These are phyloP conservation scores for Brettanomyces naardenensis DNA, from an alignment of 805 yeast species.

Conservation along the genomic window DNA sequence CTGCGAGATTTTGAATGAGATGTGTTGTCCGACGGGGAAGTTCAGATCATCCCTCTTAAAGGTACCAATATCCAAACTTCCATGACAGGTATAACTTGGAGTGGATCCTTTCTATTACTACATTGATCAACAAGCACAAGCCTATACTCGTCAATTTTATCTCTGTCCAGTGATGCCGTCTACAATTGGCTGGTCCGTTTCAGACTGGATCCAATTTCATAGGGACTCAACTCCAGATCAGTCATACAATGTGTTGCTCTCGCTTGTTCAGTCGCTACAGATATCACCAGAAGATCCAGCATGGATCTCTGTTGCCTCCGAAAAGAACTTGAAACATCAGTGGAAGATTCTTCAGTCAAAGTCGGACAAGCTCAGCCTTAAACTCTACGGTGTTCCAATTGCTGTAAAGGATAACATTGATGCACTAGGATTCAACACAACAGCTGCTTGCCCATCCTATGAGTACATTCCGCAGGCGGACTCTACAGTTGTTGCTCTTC, in stretches of 20 bases:
- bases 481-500: constrained; percentile 64
- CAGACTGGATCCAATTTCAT: constrained; percentile 74
- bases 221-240: constrained; percentile 48
- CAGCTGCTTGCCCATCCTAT: constrained; percentile 93
- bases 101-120: too few relatives aligned
- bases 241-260: constrained; percentile 43
- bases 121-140: too few relatives aligned
- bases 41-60: too few relatives aligned
- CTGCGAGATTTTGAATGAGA: too few relatives aligned
- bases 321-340: constrained; percentile 61
- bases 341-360: constrained; percentile 68
- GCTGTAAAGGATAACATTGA: constrained; percentile 96
- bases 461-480: constrained; percentile 62
- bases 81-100: too few relatives aligned
- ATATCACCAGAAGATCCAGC: constrained; percentile 61
- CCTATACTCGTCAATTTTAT: too few relatives aligned
- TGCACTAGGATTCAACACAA: constrained; percentile 71
- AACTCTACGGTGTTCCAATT: constrained; percentile 88
- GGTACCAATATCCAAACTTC: too few relatives aligned
- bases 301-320: constrained; percentile 77
- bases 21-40: too few relatives aligned
- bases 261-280: constrained; percentile 40
- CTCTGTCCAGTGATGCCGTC: too few relatives aligned
- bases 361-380: constrained; percentile 43
- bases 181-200: constrained; percentile 68